These are phyloP conservation scores for Vitis cinerea DNA, from an alignment of 164 flowering plant species.

Conservation along the genomic window DNA sequence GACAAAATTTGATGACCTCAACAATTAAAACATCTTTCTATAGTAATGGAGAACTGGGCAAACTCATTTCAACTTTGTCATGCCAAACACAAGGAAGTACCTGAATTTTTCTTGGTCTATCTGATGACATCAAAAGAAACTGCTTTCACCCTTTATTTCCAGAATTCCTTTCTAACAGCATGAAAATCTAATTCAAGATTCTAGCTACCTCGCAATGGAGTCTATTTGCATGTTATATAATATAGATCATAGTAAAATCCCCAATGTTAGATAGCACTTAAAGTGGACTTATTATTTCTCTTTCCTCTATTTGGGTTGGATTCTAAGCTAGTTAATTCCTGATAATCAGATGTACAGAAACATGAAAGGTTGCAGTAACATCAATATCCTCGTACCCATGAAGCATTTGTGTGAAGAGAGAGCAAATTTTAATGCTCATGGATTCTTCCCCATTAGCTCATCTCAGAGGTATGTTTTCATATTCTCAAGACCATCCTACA, in stretches of 20 bases:
- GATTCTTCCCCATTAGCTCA: conserved; percentile 2
- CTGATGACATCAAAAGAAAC: background rate
- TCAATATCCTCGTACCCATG: background rate
- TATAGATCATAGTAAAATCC: no score
- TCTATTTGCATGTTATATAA: no score
- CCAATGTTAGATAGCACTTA: no score
- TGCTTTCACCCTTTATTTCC: background rate
- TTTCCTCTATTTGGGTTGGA: no score
- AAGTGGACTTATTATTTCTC: no score
- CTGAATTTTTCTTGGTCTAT: background rate
- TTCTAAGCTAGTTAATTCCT: background rate
- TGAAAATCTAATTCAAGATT: no score
- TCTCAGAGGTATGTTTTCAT: conserved; percentile 1
- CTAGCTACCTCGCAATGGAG: no score
- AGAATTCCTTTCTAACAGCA: background rate
- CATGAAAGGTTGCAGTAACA: background rate
- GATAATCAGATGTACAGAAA: conserved; percentile 8
- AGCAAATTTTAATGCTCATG: background rate
- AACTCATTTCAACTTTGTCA: background rate
- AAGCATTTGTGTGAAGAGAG: background rate
- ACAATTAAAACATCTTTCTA: no score
- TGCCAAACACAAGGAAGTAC: background rate
- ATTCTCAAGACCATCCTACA: no score
- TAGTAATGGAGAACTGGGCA: background rate
- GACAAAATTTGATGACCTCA: no score